Base-by-base conservation (phyloP, 371 early-diverging fungal species). In the Apophysomyces variabilis region DNA sequence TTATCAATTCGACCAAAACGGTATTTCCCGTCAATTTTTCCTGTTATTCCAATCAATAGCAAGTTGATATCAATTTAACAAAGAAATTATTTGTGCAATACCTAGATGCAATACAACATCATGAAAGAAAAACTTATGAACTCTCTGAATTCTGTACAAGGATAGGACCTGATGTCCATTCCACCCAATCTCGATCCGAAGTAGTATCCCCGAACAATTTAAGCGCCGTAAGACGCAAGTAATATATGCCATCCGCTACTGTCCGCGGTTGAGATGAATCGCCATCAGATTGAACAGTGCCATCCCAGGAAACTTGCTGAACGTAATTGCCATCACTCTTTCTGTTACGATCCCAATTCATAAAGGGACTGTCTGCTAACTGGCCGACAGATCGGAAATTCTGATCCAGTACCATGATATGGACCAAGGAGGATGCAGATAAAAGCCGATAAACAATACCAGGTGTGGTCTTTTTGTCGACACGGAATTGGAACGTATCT, bases 291-390 rank as follows among this genome's bases (percentile, higher is more conserved):
- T 38, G 35, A 0, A 74, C 59, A 5, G 70, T 65, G 0, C 67
- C 73, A 7, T 63, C 63, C 64, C 75, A 75, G 6, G 59, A 26
- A 6, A 66, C 57, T 3, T 66, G 45, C 7, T 47, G 59, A 12
- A 64, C 38, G 32, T 60, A 60, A 13, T 58, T 43, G 7, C 47
- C 57, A 6, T 18, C 36, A 16, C 50, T 32, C 4, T 68, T 54
- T 26, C 64, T 64, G 37, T 71, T 74, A 7, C 74, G 62, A 32
- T 74, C 71, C 66, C 66, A 66, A 45, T 70, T 68, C n/a, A 45
- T 45, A 57, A 62, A 66, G 0, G 74, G 74, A 2, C 68, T 46
- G 1, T 59, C 66, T 18, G 39, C 57, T 38, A 74, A 32, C n/a
- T 63, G 46, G 3, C 74, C 74, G 1, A 73, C 32, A 18, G 58